phyloP scores from a whole-genome alignment of 139 green algal genomes.

The Chlamydomonas sp. region DNA sequence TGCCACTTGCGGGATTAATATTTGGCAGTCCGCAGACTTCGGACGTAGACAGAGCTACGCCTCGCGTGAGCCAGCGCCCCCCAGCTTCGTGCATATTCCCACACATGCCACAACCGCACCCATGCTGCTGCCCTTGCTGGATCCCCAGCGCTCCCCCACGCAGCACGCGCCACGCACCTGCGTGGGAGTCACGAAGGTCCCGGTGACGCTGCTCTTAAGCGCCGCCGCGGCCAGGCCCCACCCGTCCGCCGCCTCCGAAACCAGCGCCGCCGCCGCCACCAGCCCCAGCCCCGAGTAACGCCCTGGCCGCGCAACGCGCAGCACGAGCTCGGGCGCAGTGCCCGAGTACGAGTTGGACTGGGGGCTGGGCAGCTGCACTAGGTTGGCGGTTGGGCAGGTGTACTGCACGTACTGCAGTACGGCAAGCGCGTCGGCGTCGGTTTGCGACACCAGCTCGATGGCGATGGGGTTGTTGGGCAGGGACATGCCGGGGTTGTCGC shows the following conservation, averaged over 20 bases:
- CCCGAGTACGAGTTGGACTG: not conserved
- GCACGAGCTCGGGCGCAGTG: not conserved
- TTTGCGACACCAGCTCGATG: not conserved
- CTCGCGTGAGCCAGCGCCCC: no score
- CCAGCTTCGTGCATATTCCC: no score
- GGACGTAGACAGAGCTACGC: no score
- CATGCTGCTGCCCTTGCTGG: no score
- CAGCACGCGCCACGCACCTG: not conserved
- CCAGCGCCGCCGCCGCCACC: not conserved
- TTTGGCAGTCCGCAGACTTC: no score
- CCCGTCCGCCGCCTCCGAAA: not conserved
- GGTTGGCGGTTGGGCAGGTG: not conserved
- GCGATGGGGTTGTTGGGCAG: not conserved
- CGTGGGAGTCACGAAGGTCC: slow-evolving; percentile 3
- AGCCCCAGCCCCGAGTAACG: not conserved
- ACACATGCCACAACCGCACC: no score
- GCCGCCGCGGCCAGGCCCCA: not conserved
- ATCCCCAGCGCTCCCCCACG: no score
- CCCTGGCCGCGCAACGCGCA: not conserved
- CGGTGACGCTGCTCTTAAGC: not conserved
- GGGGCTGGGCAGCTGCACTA: not conserved
- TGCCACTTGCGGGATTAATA: no score
- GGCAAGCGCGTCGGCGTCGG: not conserved
- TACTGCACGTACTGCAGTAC: not conserved
- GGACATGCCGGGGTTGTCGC: not conserved